Conservation (phyloP, 768 basidiomycete genomes). For the Rhizopogon vulgaris region DNA sequence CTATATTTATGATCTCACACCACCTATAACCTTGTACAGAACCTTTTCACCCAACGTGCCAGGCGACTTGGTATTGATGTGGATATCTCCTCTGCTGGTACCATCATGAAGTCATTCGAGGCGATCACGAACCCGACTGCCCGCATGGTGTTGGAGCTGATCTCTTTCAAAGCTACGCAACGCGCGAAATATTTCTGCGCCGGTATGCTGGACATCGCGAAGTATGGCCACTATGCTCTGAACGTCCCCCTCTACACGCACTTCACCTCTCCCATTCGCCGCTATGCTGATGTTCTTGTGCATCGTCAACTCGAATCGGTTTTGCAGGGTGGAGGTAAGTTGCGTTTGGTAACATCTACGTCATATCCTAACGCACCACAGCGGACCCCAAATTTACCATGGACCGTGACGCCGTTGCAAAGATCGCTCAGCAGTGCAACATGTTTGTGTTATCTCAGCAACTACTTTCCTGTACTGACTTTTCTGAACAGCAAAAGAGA, state of each 20-base stretch:
- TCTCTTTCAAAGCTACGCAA: slow-evolving; percentile 89
- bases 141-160: slow-evolving; percentile 71
- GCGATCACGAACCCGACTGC: slow-evolving; percentile 66
- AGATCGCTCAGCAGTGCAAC: slow-evolving; percentile 97
- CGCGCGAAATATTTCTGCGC: slow-evolving; percentile 98
- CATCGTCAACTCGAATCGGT: slow-evolving; percentile 95
- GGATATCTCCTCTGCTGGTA: slow-evolving; percentile 72
- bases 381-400: slow-evolving; percentile 89
- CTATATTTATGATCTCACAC: slow-evolving; percentile 6
- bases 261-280: slow-evolving; percentile 89
- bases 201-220: slow-evolving; percentile 98
- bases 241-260: slow-evolving; percentile 90
- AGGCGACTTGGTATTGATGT: slow-evolving; percentile 77
- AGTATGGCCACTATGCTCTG: slow-evolving; percentile 91
- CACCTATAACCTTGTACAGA: slow-evolving; percentile 35
- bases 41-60: slow-evolving; percentile 73
- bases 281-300: slow-evolving; percentile 90
- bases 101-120: slow-evolving; percentile 83
- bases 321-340: slow-evolving; percentile 62
- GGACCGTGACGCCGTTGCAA: slow-evolving; percentile 97
- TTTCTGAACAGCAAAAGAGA: slow-evolving; percentile 66
- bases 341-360: neutral
- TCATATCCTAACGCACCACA: slow-evolving; percentile 13
- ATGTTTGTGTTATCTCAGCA: slow-evolving; percentile 50
- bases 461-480: neutral